Base-by-base conservation (phyloP, 2,329 filamentous ascomycete species). In the Bipolaris sorokiniana region DNA sequence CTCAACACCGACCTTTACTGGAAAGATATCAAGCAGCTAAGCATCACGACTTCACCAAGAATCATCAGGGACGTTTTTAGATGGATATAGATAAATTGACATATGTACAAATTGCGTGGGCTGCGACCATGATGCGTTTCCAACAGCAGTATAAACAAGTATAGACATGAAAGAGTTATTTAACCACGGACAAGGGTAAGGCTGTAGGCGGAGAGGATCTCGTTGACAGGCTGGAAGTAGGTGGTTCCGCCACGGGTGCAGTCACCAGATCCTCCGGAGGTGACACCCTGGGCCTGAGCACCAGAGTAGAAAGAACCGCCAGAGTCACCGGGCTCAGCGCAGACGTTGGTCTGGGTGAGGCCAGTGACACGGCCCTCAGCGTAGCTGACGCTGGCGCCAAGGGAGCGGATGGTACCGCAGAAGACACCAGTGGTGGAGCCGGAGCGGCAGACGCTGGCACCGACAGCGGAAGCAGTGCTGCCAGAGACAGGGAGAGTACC, bases 141-240 rank as follows among this genome's bases (percentile, higher is more conserved):
- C 31, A 54, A 33, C 22, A 54, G 10, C 7, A 13, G 40, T 42
- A 23, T 15, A n/a, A 51, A 18, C 47, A 56, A 31, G 28, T 48
- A 13, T 48, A 51, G 33, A 42, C 51, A 31, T 34, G 44, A 13
- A 40, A 48, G 28, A 42, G 26, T 20, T 51, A 56, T 60, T 51
- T 62, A 68, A 63, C 66, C 64, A 50, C 64, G 63, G 48, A 56
- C 56, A 10, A 68, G 56, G 47, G 66, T 63, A 44, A 74, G 67
- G 65, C 68, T 63, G 66, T 78, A 79, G 58, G 71, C 74, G 37
- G 75, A 77, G 37, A 79, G 68, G 49, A 79, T 78, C 67, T 75
- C 71, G 62, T 77, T 77, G 44, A 79, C 74, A 55, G 77, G 77
- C 70, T 78, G 77, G 75, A 78, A 79, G 69, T 75, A 79, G 59